Base-by-base conservation (phyloP, 192 early-diverging fungal species). In the Neocallimastix lanati region DNA sequence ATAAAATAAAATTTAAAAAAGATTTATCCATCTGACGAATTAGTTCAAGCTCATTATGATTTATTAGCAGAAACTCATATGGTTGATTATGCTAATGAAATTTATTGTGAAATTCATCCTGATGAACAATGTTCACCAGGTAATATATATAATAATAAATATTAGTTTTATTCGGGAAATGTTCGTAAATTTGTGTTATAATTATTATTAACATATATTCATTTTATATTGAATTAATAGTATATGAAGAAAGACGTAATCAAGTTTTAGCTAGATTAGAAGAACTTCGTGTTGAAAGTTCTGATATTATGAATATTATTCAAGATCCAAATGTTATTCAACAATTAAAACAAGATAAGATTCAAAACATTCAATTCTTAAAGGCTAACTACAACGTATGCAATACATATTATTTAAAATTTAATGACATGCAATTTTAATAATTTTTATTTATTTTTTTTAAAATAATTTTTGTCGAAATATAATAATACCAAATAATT, bases 311-410 rank as follows among this genome's bases (percentile, higher is more conserved):
- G 85, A 91, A 92, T 78, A 92, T 96, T 37, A 93, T 98, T 79
- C 92, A 95, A 83, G 95, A 97, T 84, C 94, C 94, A 16, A 92
- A 94, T 82, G 94, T 97, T 27, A 92, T 94, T 78, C 89, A 90
- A 80, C 88, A 93, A 81, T 88, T 97, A 83, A 95, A 95, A 80
- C 93, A 96, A 86, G 96, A 96, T 86, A 98, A 98, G 88, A 85
- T 92, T 77, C 94, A 94, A 82, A 95, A 97, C 87, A 88, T 95
- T 82, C 88, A 93, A 85, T 93, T 94, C 76, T 85, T 98, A 80
- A 89, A 91, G 82, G 93, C 95, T 38, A 95, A 92, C 83, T 95
- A 94, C 83, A 89, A 86, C 33, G 92, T 93, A 85, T 81, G 86
- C 28, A 1, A 33, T 38, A n/a, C n/a, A n/a, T n/a, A n/a, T n/a